Evolutionary conservation across 1,139 yeast genomes (phyloP).

Genomic region (Arxiozyma telluris): DNA sequence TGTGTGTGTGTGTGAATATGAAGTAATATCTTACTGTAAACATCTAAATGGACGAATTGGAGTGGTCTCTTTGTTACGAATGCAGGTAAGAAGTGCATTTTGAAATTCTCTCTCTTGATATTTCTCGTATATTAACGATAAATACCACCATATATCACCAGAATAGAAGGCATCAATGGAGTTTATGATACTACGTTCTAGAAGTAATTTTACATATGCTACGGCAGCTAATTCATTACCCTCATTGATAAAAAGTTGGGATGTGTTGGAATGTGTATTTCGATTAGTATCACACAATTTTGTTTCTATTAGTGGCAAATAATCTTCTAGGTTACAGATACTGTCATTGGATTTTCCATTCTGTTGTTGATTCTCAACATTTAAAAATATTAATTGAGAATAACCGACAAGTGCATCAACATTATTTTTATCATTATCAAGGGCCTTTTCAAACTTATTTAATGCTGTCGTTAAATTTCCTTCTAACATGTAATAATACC

Average conservation of each 20-base stretch:
- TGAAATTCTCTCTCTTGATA: slow-evolving; percentile 49
- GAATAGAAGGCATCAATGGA: slow-evolving; percentile 44
- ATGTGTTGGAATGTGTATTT: background rate
- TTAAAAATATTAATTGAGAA: slow-evolving; percentile 43
- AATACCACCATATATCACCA: slow-evolving; percentile 67
- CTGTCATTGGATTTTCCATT: background rate
- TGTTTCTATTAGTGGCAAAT: background rate
- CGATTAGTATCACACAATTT: background rate
- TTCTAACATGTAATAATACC: slow-evolving; percentile 34
- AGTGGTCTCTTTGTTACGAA: slow-evolving; percentile 56
- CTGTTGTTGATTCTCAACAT: background rate
- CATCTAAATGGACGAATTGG: slow-evolving; percentile 46
- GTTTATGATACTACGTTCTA: slow-evolving; percentile 49
- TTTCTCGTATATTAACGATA: slow-evolving; percentile 56
- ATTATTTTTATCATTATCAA: slow-evolving; percentile 45
- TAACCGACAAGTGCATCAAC: slow-evolving; percentile 60
- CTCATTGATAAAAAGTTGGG: slow-evolving; percentile 32
- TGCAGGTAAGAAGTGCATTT: slow-evolving; percentile 56
- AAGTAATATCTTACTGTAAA: slow-evolving; percentile 2
- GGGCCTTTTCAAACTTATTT: slow-evolving; percentile 59
- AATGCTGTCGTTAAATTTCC: slow-evolving; percentile 39
- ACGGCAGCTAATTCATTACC: slow-evolving; percentile 57
- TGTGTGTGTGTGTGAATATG: background rate
- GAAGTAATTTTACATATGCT: slow-evolving; percentile 52
- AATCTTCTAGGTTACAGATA: background rate